Base-by-base conservation (phyloP, 2,329 filamentous ascomycete species). In the Neofusicoccum kwambonambiense region DNA sequence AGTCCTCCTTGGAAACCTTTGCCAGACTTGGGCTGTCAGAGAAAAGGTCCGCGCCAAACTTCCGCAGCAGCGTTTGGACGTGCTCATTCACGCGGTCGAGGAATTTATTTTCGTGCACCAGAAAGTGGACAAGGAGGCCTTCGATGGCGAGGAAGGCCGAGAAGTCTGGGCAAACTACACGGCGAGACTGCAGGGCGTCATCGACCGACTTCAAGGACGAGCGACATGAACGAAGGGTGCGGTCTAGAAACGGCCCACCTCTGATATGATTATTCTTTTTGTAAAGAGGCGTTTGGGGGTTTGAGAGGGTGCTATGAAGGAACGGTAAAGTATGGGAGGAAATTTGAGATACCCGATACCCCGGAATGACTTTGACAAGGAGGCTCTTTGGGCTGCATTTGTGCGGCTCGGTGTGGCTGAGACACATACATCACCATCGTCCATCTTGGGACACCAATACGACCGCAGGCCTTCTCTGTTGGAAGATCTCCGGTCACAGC, bases 1-100 rank as follows among this genome's bases (percentile, higher is more conserved):
- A 0, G 89, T 97, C 13, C 82, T 97, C 5, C 83, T 98, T 2
- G 92, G 92, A 17, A 95, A 93, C 69, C 80, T 97, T 27, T 93
- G 88, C 69, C 81, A 95, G 34, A 81, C 85, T 62, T 67, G 73
- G 8, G 72, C 74, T 2, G 80, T 84, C 4, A 79, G 81, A 47
- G 63, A 70, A 9, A 76, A 78, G 27, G 75, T 87, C 15, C 77
- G 76, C 22, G 34, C 51, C 9, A 68, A 34, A 13, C 47, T 66
- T 3, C 80, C 81, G 2, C 78, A 79, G 1, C 74, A 81, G 31
- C 82, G 78, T 4, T 73, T 90, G 13, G 69, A 76, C 5, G 71
- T 80, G 15, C 76, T 90, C 17, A 73, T 89, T 27, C 80, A 81
- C 8, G 86, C 84, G 2, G 84, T 89, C 13, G 82, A 86, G 64